Evolutionary conservation across 73 alveolate species (phyloP).

Genomic region (Diophrys sp.): DNA sequence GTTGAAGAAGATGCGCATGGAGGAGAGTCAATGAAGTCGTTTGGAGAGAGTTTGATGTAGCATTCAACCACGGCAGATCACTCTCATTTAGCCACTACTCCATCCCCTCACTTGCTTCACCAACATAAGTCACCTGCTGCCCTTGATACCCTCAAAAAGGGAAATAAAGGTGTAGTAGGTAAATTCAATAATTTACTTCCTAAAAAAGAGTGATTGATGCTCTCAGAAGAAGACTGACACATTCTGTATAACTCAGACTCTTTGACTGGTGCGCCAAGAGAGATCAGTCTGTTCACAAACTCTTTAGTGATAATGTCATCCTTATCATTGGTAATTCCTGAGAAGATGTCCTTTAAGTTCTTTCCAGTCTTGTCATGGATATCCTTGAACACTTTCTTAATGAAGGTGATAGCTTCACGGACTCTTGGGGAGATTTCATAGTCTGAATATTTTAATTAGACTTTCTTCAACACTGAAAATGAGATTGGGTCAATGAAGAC

Average conservation of each 20-base stretch:
- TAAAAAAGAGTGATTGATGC: slow-evolving; percentile 14
- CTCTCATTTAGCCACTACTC: too few species aligned
- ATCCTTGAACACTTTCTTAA: slow-evolving; percentile 21
- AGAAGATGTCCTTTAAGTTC: slow-evolving; percentile 20
- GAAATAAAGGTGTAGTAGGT: too few species aligned
- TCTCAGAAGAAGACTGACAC: too few species aligned
- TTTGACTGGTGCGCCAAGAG: slow-evolving; percentile 15
- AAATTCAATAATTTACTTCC: too few species aligned
- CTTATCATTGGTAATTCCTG: slow-evolving; percentile 14
- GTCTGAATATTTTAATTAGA: slow-evolving; percentile 39
- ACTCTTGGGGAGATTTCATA: slow-evolving; percentile 29
- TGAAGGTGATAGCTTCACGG: slow-evolving; percentile 20
- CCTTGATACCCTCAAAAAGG: too few species aligned
- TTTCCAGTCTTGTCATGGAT: slow-evolving; percentile 12
- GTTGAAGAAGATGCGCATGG: not conserved
- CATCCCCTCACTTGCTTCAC: too few species aligned
- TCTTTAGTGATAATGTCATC: slow-evolving; percentile 24
- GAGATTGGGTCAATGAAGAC: slow-evolving; percentile 61
- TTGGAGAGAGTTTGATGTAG: too few species aligned
- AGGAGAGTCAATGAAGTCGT: too few species aligned
- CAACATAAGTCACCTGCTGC: too few species aligned
- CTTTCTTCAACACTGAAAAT: slow-evolving; percentile 39
- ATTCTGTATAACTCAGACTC: slow-evolving; percentile 24
- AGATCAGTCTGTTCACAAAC: slow-evolving; percentile 13
- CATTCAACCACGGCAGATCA: too few species aligned